A percentile compares a stretch with the other conserved stretches of the same genome.
Evolutionary conservation across 495 filamentous ascomycete species (phyloP).

Genomic region (Tuber melanosporum): DNA sequence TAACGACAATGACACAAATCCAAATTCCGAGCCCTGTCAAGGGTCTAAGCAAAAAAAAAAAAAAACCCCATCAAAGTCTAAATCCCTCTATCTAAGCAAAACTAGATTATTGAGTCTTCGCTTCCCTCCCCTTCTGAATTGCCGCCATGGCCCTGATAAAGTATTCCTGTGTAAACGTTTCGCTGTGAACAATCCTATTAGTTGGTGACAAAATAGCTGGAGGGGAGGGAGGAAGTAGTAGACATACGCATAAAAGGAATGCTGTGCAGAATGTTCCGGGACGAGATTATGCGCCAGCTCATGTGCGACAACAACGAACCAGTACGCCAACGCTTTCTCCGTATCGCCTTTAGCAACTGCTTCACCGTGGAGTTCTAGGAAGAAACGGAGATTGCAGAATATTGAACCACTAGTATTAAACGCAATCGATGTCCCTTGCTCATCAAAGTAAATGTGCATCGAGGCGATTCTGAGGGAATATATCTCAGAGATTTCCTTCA

Average conservation of each 20-base stretch:
- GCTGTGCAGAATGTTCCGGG: conserved; percentile 66
- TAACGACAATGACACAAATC: neutral
- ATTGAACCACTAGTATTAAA: conserved; percentile 83
- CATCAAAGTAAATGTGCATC: conserved; percentile 83
- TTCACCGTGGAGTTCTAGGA: conserved; percentile 64
- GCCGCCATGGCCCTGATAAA: conserved; percentile 31
- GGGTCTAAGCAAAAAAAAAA: neutral
- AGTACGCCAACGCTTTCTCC: conserved; percentile 67
- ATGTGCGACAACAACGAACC: conserved; percentile 87
- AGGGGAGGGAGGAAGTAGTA: neutral
- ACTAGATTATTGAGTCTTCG: neutral
- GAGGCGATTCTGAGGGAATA: conserved; percentile 58
- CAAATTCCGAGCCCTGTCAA: neutral
- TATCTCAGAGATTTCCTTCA: conserved; percentile 62
- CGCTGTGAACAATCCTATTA: conserved; percentile 9
- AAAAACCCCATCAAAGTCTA: neutral
- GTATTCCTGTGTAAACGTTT: conserved; percentile 40
- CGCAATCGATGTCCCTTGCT: conserved; percentile 70
- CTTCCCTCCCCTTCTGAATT: neutral
- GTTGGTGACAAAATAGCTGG: neutral
- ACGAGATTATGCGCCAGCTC: conserved; percentile 94
- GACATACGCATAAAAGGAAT: conserved; percentile 75
- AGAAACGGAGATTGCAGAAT: conserved; percentile 91
- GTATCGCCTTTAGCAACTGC: conserved; percentile 31
- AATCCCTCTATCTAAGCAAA: neutral